phyloP scores from a whole-genome alignment of 352 stramenopile species.

The Phytophthora melonis region DNA sequence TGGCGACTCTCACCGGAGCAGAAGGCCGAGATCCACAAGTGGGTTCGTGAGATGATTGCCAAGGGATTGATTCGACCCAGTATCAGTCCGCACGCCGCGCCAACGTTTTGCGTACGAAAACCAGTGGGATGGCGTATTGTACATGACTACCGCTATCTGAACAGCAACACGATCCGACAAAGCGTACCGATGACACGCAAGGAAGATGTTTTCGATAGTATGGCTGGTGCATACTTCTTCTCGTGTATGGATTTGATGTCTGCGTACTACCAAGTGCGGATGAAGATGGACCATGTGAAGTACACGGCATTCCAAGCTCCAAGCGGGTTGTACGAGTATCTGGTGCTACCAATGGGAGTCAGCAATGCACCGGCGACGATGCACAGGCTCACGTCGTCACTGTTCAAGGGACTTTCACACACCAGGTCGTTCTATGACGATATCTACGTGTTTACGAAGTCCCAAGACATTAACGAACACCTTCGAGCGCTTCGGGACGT shows the following conservation, averaged over 20 bases:
- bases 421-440: slow-evolving; percentile 18
- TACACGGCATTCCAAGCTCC: slow-evolving; percentile 35
- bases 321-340: slow-evolving; percentile 32
- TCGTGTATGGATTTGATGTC: slow-evolving; percentile 34
- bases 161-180: too few relatives aligned
- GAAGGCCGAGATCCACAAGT: too few relatives aligned
- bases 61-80: too few relatives aligned
- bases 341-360: slow-evolving; percentile 13
- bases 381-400: not conserved
- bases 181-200: too few relatives aligned
- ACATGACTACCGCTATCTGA: too few relatives aligned
- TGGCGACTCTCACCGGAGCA: too few relatives aligned
- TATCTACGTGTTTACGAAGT: slow-evolving; percentile 13
- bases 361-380: slow-evolving; percentile 8
- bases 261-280: slow-evolving; percentile 41
- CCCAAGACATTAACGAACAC: slow-evolving; percentile 3
- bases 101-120: too few relatives aligned
- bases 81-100: too few relatives aligned
- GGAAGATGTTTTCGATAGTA: too few relatives aligned
- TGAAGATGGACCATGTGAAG: too few relatives aligned
- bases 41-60: too few relatives aligned
- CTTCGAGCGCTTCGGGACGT: slow-evolving; percentile 11
- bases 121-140: too few relatives aligned
- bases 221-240: slow-evolving; percentile 25
- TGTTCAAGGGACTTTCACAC: slow-evolving; percentile 8